Base-by-base conservation (phyloP, 257 asterid species). In the Linderniella brevidens region DNA sequence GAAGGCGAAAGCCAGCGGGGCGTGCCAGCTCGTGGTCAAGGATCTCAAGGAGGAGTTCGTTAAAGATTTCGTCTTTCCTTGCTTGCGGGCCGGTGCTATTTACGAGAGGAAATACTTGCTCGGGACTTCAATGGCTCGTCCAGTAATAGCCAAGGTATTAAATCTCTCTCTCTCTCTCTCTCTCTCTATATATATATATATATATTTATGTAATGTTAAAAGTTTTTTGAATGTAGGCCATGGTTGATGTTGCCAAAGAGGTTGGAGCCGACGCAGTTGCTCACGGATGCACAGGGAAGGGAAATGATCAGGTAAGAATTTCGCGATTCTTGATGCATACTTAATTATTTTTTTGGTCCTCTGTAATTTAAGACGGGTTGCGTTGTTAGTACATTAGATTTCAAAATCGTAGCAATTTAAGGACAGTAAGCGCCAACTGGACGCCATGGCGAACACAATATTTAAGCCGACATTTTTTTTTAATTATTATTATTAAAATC, bases 231-330 rank as follows among this genome's bases (percentile, higher is more conserved):
- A 4, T 60, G 64, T 80, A 84, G 98, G 98, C 98, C 8, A 88
- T 84, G 98, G 98, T 88, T 54, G 98, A 88, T 73, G 95, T 70
- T 52, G 98, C 98, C 44, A 74, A 71, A 64, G 96, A 78, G 61
- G 96, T 88, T 67, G 98, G 98, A 54, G 98, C 98, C 40, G 98
- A 88, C 74, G 95, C 96, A 35, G 96, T 88, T 67, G 65, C 92
- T 55, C 98, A 84, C 68, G 96, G 98, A 56, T 88, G 98, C 65
- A 88, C 98, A 0, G 96, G 98, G 52, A 88, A 84, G 62, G 98
- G 96, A 73, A 88, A 84, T 54, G 98, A 88, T 55, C 98, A 80
- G 90, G 96, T 64, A 67, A 20, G 71, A 52, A 38, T 18, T 2
- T 32, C 55, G 40, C 38, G 35, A 8, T 58, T 48, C 13, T 37